Conservation (phyloP, 495 filamentous ascomycete genomes). For the Trichoderma gamsii region DNA sequence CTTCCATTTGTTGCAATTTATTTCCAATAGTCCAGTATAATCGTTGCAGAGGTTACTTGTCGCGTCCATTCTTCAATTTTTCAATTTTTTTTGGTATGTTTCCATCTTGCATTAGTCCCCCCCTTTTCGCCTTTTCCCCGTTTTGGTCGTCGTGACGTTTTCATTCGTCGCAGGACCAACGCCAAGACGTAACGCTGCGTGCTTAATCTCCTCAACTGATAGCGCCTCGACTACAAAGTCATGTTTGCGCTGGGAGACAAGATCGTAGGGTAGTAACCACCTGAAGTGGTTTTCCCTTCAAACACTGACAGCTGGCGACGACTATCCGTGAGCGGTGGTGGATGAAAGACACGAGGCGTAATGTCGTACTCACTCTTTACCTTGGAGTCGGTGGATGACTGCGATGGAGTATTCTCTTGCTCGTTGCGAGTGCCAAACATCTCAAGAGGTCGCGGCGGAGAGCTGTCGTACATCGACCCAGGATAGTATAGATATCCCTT, state of each 20-base stretch:
- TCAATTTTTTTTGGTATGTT: neutral
- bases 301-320: constrained; percentile 24
- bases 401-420: constrained; percentile 20
- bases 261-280: constrained; percentile 41
- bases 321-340: constrained; percentile 24
- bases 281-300: constrained; percentile 39
- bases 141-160: neutral
- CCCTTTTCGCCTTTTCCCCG: too few relatives aligned
- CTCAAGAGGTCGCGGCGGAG: constrained; percentile 34
- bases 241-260: constrained; percentile 23
- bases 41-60: neutral
- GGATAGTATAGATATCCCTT: constrained; percentile 47
- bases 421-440: constrained; percentile 33
- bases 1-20: neutral
- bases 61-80: neutral
- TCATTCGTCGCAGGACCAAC: neutral
- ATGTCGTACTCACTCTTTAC: constrained; percentile 41
- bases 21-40: neutral
- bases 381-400: constrained; percentile 23
- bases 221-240: neutral
- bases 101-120: neutral
- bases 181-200: neutral
- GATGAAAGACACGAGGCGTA: constrained; percentile 31
- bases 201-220: neutral
- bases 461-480: constrained; percentile 37